Base-by-base conservation (phyloP, 768 basidiomycete genomes). In the Boletus speciosus region DNA sequence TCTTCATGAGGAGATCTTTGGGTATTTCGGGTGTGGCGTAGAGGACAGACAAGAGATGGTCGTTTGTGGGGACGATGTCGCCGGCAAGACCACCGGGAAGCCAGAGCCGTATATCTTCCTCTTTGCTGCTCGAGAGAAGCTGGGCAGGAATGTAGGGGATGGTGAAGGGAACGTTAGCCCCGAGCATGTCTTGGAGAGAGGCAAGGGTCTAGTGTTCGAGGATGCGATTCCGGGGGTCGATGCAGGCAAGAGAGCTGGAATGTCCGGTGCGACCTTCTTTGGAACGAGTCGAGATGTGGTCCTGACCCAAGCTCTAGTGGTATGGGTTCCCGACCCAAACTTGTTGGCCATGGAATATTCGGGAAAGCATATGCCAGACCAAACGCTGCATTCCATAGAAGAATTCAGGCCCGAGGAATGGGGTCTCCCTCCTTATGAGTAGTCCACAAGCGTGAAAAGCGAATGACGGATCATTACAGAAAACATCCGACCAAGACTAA, bases 21-120 rank as follows among this genome's bases (percentile, higher is more conserved):
- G 61, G 14, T 15, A 61, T 50, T 68, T 68, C 14, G 61, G 66
- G 34, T 68, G 59, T 34, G 65, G 61, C 19, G 35, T 52, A 6
- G 53, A 55, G n/a, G 55, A 48, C 10, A 19, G 12, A n/a, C 23
- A 76, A 39, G 81, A 76, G 6, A 79, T 78, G 49, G 73, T 90
- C 37, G 77, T 93, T 8, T 93, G 91, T 63, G 84, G 78, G 27
- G 87, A 93, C 57, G 90, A 91, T 61, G 70, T 67, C n/a, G 66
- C 75, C 57, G 74, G 77, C 37, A 72, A 73, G 48, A 78, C 84
- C 61, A 71, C 72, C 29, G 85, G 87, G n/a, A 95, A 95, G 69
- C 92, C 92, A 0, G 74, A 77, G 29, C 90, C 92, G 16, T 91
- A 92, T 64, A 83, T 92, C 35, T 95, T 93, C 66, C 73, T 94